phyloP scores from a whole-genome alignment of 768 basidiomycete genomes.

The Psilocybe tampanensis region DNA sequence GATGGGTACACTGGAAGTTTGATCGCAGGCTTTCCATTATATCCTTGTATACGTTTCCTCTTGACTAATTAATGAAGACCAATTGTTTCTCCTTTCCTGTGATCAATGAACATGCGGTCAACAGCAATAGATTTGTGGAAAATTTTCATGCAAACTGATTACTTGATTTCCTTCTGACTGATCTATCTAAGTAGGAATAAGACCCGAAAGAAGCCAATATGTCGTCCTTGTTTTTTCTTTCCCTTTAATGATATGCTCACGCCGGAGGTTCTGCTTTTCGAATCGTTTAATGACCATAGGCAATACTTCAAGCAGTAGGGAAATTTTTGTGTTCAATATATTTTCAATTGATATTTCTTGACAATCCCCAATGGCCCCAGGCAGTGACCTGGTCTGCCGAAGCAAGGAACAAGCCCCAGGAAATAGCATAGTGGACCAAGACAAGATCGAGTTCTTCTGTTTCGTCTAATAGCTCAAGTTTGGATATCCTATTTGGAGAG shows the following conservation, averaged over 20 bases:
- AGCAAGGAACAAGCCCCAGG: slow-evolving; percentile 56
- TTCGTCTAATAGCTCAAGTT: slow-evolving; percentile 89
- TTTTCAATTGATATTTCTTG: slow-evolving; percentile 16
- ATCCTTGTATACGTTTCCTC: background rate
- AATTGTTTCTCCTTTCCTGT: background rate
- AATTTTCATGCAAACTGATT: background rate
- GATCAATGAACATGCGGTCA: background rate
- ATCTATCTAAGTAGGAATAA: no score
- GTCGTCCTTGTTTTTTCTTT: no score
- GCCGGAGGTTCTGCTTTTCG: slow-evolving; percentile 65
- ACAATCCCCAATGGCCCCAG: slow-evolving; percentile 42
- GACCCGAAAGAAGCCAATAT: no score
- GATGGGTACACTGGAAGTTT: slow-evolving; percentile 26
- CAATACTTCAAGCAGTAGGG: no score
- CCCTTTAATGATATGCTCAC: slow-evolving; percentile 50
- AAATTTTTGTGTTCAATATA: background rate
- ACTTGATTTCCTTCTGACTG: background rate
- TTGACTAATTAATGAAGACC: background rate
- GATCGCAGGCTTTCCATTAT: background rate
- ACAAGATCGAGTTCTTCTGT: slow-evolving; percentile 93
- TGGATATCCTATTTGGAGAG: slow-evolving; percentile 57
- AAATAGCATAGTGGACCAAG: slow-evolving; percentile 85
- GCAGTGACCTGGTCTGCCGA: slow-evolving; percentile 12
- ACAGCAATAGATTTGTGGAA: background rate
- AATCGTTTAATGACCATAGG: slow-evolving; percentile 51